Evolutionary conservation across 306 rosid species (phyloP).

Genomic region (Inga laurina): DNA sequence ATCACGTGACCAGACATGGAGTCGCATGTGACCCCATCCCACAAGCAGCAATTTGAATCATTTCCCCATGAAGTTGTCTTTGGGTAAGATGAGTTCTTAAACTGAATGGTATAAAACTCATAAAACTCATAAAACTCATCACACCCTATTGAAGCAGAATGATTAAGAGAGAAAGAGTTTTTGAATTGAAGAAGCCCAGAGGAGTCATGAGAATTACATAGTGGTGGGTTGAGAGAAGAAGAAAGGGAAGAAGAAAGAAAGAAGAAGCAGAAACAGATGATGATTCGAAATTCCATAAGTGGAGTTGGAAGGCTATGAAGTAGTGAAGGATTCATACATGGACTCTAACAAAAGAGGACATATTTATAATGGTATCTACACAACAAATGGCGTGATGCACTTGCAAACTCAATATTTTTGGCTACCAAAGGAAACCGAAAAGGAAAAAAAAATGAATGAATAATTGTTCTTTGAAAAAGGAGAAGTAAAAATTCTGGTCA

Average conservation of each 20-base stretch:
- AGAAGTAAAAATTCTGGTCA: not conserved
- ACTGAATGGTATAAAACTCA: not conserved
- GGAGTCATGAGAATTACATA: not conserved
- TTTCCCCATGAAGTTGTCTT: conserved; percentile 31
- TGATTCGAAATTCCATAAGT: not conserved
- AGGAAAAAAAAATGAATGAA: too few species aligned
- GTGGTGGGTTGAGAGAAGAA: not conserved
- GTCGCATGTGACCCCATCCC: conserved; percentile 28
- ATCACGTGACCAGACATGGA: conserved; percentile 5
- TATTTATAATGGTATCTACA: not conserved
- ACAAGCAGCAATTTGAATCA: conserved; percentile 25
- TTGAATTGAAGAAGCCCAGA: not conserved
- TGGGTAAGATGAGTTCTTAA: not conserved
- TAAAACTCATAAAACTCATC: not conserved
- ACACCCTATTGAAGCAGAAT: not conserved
- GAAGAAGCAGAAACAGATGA: not conserved
- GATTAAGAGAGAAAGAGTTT: not conserved
- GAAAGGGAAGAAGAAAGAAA: not conserved
- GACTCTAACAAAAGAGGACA: not conserved
- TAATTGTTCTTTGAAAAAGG: not conserved
- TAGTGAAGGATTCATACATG: not conserved
- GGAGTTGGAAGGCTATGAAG: not conserved
- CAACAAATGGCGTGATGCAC: not conserved
- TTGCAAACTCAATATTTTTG: not conserved
- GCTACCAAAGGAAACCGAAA: not conserved